Evolutionary conservation across 768 basidiomycete genomes (phyloP).

Genomic region (Leccinum sublutescens): DNA sequence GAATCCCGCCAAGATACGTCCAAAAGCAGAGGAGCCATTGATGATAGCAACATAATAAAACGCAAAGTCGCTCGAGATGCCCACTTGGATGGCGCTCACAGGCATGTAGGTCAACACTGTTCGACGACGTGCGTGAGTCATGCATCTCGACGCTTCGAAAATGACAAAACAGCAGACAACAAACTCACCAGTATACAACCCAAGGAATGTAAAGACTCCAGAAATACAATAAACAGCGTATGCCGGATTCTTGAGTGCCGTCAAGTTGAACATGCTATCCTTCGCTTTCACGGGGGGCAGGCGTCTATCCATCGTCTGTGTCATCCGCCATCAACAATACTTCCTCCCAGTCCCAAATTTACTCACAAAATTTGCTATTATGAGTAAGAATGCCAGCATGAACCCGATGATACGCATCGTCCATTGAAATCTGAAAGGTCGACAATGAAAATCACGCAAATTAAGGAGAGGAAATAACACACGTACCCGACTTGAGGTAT

Average conservation of each 20-base stretch:
- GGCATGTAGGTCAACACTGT: conserved; percentile 69
- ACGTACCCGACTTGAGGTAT: conserved; percentile 55
- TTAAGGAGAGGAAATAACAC: neutral
- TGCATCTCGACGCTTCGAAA: neutral
- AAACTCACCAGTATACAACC: conserved; percentile 60
- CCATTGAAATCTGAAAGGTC: conserved; percentile 64
- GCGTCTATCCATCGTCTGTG: conserved; percentile 40
- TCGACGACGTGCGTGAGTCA: neutral
- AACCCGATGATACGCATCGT: conserved; percentile 71
- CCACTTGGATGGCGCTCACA: conserved; percentile 50
- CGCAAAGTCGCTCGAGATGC: conserved; percentile 48
- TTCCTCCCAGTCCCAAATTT: no score
- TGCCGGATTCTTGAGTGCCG: conserved; percentile 43
- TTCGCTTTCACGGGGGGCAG: conserved; percentile 51
- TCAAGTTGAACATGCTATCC: conserved; percentile 58
- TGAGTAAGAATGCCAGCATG: conserved; percentile 51
- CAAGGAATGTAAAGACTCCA: conserved; percentile 57
- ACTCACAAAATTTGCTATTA: conserved; percentile 51
- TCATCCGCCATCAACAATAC: neutral
- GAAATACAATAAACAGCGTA: conserved; percentile 61
- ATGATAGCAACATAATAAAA: conserved; percentile 69
- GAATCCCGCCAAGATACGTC: conserved; percentile 54
- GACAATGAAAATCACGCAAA: neutral
- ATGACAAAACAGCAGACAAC: neutral
- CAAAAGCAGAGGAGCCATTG: conserved; percentile 63